These are phyloP conservation scores for Postia placenta DNA, from an alignment of 768 basidiomycete species.

Conservation along the genomic window DNA sequence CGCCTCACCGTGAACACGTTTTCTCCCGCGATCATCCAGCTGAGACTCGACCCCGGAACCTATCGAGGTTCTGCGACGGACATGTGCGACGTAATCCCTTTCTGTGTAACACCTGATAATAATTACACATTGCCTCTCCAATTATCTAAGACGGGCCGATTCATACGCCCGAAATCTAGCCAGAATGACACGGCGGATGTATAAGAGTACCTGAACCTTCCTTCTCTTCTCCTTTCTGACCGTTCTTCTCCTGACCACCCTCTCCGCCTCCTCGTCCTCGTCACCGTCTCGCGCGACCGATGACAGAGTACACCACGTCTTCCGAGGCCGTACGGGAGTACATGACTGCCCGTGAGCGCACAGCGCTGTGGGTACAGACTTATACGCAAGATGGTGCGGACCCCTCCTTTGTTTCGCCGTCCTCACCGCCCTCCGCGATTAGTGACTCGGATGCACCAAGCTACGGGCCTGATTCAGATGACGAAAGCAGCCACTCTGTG, in stretches of 20 bases:
- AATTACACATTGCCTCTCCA: conserved; percentile 1
- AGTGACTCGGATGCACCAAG: conserved; percentile 27
- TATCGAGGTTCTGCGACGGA: neutral
- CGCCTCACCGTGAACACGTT: conserved; percentile 5
- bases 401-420: conserved; percentile 11
- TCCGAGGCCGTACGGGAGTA: conserved; percentile 54
- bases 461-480: conserved; percentile 32
- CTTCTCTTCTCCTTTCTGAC: neutral
- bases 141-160: neutral
- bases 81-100: neutral
- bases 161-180: neutral
- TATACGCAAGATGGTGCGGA: conserved; percentile 21
- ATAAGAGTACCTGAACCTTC: neutral
- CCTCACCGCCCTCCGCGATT: conserved; percentile 17
- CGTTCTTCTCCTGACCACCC: neutral
- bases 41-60: conserved; percentile 2
- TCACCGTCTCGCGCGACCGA: conserved; percentile 21
- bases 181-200: neutral
- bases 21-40: neutral
- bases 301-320: conserved; percentile 62
- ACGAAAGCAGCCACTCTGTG: conserved; percentile 36
- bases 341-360: conserved; percentile 54
- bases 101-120: neutral
- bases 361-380: conserved; percentile 56
- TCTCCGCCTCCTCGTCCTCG: conserved; percentile 4